Percentiles rank a stretch among this genome's conserved stretches.
Conservation (phyloP, 768 basidiomycete species). For the Sporobolomyces pararoseus region DNA sequence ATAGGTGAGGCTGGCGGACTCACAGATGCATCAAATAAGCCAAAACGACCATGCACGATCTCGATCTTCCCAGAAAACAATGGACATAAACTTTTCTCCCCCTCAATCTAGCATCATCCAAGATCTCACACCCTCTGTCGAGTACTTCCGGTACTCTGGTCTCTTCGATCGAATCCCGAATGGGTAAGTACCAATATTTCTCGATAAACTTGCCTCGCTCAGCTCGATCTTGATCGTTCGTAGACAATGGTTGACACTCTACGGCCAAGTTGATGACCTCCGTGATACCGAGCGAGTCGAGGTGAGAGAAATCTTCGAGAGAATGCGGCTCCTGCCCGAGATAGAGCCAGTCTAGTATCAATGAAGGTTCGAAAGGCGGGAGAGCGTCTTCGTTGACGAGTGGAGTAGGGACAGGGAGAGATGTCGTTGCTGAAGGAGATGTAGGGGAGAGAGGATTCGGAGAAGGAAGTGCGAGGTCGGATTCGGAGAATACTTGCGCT, state of each 20-base stretch:
- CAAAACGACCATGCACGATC: constrained; percentile 93
- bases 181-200: constrained; percentile 72
- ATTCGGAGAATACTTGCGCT: neutral
- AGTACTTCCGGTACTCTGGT: constrained; percentile 77
- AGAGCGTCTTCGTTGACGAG: neutral
- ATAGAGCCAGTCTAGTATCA: constrained; percentile 87
- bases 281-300: constrained; percentile 71
- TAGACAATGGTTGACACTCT: constrained; percentile 58
- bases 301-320: constrained; percentile 68
- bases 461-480: constrained; percentile 1
- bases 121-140: constrained; percentile 74
- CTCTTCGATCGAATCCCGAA: constrained; percentile 94
- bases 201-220: constrained; percentile 54
- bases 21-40: constrained; percentile 84
- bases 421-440: no score
- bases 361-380: constrained; percentile 56
- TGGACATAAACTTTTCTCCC: constrained; percentile 89
- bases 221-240: neutral
- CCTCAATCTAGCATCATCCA: constrained; percentile 86
- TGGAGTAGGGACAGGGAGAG: neutral
- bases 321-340: constrained; percentile 80
- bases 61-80: constrained; percentile 91
- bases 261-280: constrained; percentile 85
- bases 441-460: no score
- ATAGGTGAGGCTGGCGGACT: neutral